A percentile compares a stretch with the other conserved stretches of the same genome.
Evolutionary conservation across 345 rosid genomes (phyloP).

Genomic region (Mercurialis annua): DNA sequence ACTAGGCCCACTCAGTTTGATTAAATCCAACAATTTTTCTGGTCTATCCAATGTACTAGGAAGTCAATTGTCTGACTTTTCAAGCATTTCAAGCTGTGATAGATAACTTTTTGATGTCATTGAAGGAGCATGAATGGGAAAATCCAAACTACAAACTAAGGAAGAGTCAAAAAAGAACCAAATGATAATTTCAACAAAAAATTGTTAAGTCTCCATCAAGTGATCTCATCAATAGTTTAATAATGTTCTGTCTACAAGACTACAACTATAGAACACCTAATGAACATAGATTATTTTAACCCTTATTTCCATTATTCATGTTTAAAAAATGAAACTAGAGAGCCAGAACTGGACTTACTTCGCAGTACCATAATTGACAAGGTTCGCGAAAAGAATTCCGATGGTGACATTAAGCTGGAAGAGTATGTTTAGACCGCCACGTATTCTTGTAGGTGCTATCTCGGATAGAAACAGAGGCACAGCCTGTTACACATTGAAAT

Average conservation of each 20-base stretch:
- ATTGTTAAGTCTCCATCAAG: background rate
- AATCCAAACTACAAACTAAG: too few relatives aligned
- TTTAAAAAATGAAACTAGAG: too few relatives aligned
- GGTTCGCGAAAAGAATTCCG: constrained; percentile 87
- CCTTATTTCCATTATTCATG: too few relatives aligned
- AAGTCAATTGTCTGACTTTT: background rate
- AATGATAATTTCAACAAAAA: background rate
- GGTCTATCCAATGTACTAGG: background rate
- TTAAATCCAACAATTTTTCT: background rate
- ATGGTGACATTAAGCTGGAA: constrained; percentile 94
- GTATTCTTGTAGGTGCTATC: constrained; percentile 90
- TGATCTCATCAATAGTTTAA: background rate
- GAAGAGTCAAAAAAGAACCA: background rate
- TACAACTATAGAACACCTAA: too few relatives aligned
- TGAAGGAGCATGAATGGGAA: background rate
- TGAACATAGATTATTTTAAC: too few relatives aligned
- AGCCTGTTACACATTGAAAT: constrained; percentile 41
- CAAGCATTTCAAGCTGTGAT: background rate
- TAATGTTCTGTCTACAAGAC: background rate
- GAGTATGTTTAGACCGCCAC: constrained; percentile 87
- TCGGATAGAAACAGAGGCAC: constrained; percentile 94
- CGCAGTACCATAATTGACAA: constrained; percentile 88
- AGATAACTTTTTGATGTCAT: background rate
- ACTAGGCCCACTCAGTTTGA: background rate
- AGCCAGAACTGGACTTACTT: constrained; percentile 46